Evolutionary conservation across 2,329 filamentous ascomycete species (phyloP).

Genomic region (Mycosphaerella sp.): DNA sequence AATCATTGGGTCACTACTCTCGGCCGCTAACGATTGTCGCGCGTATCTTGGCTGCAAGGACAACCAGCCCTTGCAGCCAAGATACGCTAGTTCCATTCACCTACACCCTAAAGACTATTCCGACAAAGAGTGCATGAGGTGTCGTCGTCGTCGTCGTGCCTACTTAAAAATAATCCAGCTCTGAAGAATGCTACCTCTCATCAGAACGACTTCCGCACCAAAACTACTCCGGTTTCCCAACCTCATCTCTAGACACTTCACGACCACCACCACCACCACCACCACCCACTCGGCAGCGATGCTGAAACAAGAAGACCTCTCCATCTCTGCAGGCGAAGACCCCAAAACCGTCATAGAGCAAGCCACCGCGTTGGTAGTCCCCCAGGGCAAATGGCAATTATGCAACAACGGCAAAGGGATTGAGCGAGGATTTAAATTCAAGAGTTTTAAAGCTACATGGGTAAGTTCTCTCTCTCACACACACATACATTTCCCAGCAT

Average conservation of each 20-base stretch:
- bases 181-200: too few relatives aligned
- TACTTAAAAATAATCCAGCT: too few relatives aligned
- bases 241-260: too few relatives aligned
- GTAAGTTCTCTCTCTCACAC: too few relatives aligned
- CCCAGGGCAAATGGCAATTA: constrained; percentile 30
- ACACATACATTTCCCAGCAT: too few relatives aligned
- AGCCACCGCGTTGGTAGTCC: constrained; percentile 25
- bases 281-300: constrained; percentile 8
- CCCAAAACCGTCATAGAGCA: constrained; percentile 16
- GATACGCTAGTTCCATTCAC: background rate
- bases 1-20: background rate
- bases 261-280: too few relatives aligned
- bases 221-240: too few relatives aligned
- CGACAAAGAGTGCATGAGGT: too few relatives aligned
- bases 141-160: too few relatives aligned
- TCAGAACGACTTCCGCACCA: too few relatives aligned
- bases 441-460: constrained; percentile 37
- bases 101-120: too few relatives aligned
- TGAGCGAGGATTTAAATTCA: constrained; percentile 36
- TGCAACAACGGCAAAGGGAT: constrained; percentile 32
- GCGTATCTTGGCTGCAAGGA: too few relatives aligned
- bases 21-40: background rate
- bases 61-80: background rate
- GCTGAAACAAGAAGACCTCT: constrained; percentile 17
- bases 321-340: constrained; percentile 23